Percentiles rank a stretch among this genome's conserved stretches.
Evolutionary conservation across 169 alveolate genomes (phyloP).

Genomic region (Cryptosporidium canis): DNA sequence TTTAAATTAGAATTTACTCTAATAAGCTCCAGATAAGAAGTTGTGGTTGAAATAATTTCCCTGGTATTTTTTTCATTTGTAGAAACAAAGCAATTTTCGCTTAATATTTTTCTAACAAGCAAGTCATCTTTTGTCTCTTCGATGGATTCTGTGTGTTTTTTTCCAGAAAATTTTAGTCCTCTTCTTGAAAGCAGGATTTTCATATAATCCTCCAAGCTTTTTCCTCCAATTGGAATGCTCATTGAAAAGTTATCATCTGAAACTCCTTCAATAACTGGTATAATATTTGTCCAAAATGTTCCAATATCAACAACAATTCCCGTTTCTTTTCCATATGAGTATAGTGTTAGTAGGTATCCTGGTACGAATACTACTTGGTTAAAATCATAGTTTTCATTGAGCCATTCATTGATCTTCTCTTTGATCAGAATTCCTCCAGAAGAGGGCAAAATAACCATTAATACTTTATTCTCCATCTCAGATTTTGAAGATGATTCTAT

Average conservation of each 20-base stretch:
- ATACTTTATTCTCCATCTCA: not conserved
- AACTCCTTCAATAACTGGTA: conserved; percentile 58
- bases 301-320: conserved; percentile 68
- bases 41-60: conserved; percentile 30
- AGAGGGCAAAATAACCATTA: conserved; percentile 10
- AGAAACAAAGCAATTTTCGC: conserved; percentile 65
- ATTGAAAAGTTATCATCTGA: conserved; percentile 29
- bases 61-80: conserved; percentile 9
- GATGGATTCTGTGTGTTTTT: conserved; percentile 1
- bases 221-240: conserved; percentile 63
- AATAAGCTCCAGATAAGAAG: conserved; percentile 34
- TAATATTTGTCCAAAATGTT: conserved; percentile 63
- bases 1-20: not conserved
- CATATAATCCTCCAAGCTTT: conserved; percentile 34
- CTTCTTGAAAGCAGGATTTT: conserved; percentile 26
- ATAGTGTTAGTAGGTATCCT: conserved; percentile 33
- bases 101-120: conserved; percentile 6
- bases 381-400: not conserved
- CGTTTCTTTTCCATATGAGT: conserved; percentile 56
- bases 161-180: conserved; percentile 19
- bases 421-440: conserved; percentile 51
- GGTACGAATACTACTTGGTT: conserved; percentile 17
- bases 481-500: not conserved
- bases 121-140: conserved; percentile 48
- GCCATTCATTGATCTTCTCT: conserved; percentile 37